These are phyloP conservation scores for Henningerozyma blattae DNA, from an alignment of 805 yeast species.

Conservation along the genomic window DNA sequence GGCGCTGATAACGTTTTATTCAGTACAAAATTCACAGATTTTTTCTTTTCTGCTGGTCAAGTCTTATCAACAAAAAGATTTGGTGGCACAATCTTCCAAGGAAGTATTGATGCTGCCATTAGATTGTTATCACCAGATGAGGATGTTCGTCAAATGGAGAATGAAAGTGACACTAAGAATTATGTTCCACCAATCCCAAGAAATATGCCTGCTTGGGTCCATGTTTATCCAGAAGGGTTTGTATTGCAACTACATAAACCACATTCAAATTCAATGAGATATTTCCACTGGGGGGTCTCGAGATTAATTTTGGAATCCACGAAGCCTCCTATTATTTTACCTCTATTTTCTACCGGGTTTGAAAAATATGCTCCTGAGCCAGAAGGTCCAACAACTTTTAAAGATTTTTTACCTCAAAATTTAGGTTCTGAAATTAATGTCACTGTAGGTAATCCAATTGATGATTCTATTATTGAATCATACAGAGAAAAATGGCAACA, in stretches of 20 bases:
- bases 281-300: slow-evolving; percentile 92
- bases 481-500: slow-evolving; percentile 63
- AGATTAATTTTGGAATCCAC: slow-evolving; percentile 75
- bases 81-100: slow-evolving; percentile 90
- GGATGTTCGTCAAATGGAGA: slow-evolving; percentile 18
- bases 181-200: slow-evolving; percentile 38
- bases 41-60: slow-evolving; percentile 78
- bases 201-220: slow-evolving; percentile 75
- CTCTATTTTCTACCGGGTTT: slow-evolving; percentile 77
- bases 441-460: slow-evolving; percentile 61
- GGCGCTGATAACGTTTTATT: slow-evolving; percentile 92
- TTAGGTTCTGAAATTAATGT: slow-evolving; percentile 58
- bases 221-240: slow-evolving; percentile 89
- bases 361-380: slow-evolving; percentile 75
- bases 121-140: slow-evolving; percentile 74
- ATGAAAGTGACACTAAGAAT: slow-evolving; percentile 4
- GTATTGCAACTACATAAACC: slow-evolving; percentile 80
- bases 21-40: slow-evolving; percentile 34
- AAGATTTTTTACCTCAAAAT: slow-evolving; percentile 38
- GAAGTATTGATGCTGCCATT: slow-evolving; percentile 76
- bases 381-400: not conserved
- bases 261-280: slow-evolving; percentile 75
- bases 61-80: slow-evolving; percentile 78
- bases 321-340: slow-evolving; percentile 77
- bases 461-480: slow-evolving; percentile 42